Evolutionary conservation across 805 yeast species (phyloP).

Genomic region (Zygotorulaspora sp.): DNA sequence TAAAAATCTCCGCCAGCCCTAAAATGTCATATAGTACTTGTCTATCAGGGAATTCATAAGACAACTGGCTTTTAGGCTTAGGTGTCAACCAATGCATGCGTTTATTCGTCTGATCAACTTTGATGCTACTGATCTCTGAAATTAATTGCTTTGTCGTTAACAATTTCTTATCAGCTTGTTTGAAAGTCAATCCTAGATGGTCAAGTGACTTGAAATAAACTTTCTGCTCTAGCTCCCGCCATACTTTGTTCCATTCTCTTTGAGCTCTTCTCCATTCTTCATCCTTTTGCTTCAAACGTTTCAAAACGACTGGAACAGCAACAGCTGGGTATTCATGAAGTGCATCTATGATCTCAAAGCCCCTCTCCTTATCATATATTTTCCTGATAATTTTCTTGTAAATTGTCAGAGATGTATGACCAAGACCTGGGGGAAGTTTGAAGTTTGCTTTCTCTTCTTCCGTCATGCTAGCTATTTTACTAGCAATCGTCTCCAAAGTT

Average conservation of each 20-base stretch:
- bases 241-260: slow-evolving; percentile 96
- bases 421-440: slow-evolving; percentile 88
- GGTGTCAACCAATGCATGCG: slow-evolving; percentile 83
- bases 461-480: slow-evolving; percentile 88
- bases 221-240: slow-evolving; percentile 97
- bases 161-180: slow-evolving; percentile 91
- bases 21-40: slow-evolving; percentile 71
- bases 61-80: slow-evolving; percentile 70
- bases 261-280: slow-evolving; percentile 99
- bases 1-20: slow-evolving; percentile 59
- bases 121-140: slow-evolving; percentile 86
- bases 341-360: slow-evolving; percentile 94
- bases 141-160: slow-evolving; percentile 85
- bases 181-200: slow-evolving; percentile 92
- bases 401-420: slow-evolving; percentile 85
- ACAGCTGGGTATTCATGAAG: slow-evolving; percentile 91
- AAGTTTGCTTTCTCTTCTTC: slow-evolving; percentile 81
- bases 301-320: slow-evolving; percentile 89
- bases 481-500: slow-evolving; percentile 90
- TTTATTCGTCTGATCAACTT: slow-evolving; percentile 85
- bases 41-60: slow-evolving; percentile 58
- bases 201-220: slow-evolving; percentile 91
- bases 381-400: slow-evolving; percentile 91
- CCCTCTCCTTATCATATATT: slow-evolving; percentile 89
- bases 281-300: slow-evolving; percentile 92